phyloP scores from a whole-genome alignment of 176 grass and related monocot genomes.

The Tuctoria greenei region DNA sequence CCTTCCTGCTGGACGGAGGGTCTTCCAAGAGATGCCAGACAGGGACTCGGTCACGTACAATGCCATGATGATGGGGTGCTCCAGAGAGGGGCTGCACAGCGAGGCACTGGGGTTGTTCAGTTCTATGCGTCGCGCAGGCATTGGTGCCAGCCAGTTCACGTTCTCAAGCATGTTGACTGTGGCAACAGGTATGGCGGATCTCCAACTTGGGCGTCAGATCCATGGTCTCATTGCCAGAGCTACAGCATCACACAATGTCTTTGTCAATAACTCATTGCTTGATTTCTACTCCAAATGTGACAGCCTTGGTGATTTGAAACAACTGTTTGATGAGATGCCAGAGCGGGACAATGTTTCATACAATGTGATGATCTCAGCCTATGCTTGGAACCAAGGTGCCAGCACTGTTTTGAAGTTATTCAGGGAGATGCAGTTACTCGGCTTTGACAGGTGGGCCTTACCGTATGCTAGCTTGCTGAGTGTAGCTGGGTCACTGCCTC shows the following conservation, averaged over 20 bases:
- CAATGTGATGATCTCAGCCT: slow-evolving; percentile 71
- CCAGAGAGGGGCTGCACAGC: slow-evolving; percentile 58
- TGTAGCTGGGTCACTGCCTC: slow-evolving; percentile 51
- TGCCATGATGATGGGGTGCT: slow-evolving; percentile 78
- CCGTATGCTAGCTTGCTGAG: slow-evolving; percentile 77
- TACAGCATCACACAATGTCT: slow-evolving; percentile 56
- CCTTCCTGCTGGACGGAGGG: slow-evolving; percentile 26
- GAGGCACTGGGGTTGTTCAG: slow-evolving; percentile 58
- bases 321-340: slow-evolving; percentile 68
- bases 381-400: slow-evolving; percentile 48
- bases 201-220: slow-evolving; percentile 54
- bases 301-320: slow-evolving; percentile 45
- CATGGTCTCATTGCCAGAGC: slow-evolving; percentile 56
- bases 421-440: slow-evolving; percentile 51
- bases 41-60: slow-evolving; percentile 81
- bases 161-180: slow-evolving; percentile 69
- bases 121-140: slow-evolving; percentile 34
- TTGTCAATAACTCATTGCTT: slow-evolving; percentile 74
- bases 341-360: slow-evolving; percentile 76
- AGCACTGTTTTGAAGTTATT: slow-evolving; percentile 48
- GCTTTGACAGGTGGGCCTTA: slow-evolving; percentile 55
- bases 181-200: slow-evolving; percentile 47
- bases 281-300: slow-evolving; percentile 87
- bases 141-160: slow-evolving; percentile 57
- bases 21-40: slow-evolving; percentile 58